Conservation (phyloP, 371 early-diverging fungal species). For the Rhizopus delemar region DNA sequence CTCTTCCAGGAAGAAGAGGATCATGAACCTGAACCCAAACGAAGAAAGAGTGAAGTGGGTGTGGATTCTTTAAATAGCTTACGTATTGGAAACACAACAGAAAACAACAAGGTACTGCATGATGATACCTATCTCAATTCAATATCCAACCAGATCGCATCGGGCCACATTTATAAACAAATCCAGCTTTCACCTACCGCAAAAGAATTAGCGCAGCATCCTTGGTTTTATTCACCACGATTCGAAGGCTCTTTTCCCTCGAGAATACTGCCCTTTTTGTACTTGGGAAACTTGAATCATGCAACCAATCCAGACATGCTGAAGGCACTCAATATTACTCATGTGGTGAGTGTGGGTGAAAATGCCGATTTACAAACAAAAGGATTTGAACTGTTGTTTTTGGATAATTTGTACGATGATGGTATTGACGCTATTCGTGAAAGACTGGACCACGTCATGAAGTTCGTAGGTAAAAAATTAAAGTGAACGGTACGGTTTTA, state of each 20-base stretch:
- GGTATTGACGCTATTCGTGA: slow-evolving; percentile 63
- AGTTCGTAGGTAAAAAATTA: slow-evolving; percentile 55
- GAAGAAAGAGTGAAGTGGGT: slow-evolving; percentile 12
- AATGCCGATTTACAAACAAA: slow-evolving; percentile 45
- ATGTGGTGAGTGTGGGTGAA: slow-evolving; percentile 67
- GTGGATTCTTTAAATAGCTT: slow-evolving; percentile 2
- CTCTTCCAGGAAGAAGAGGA: slow-evolving; percentile 20
- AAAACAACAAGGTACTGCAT: not conserved
- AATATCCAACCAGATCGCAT: too few relatives aligned
- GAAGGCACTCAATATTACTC: slow-evolving; percentile 56
- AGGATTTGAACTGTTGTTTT: slow-evolving; percentile 39
- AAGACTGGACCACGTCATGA: slow-evolving; percentile 50
- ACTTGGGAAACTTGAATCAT: slow-evolving; percentile 67
- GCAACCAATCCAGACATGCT: slow-evolving; percentile 66
- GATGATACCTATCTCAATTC: too few relatives aligned
- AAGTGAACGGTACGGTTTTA: too few relatives aligned
- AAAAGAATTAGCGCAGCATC: slow-evolving; percentile 27
- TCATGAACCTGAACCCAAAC: slow-evolving; percentile 16
- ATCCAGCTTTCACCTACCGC: slow-evolving; percentile 14
- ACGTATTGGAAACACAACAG: slow-evolving; percentile 6
- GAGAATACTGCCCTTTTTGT: slow-evolving; percentile 60
- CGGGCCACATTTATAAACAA: not conserved
- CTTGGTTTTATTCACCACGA: slow-evolving; percentile 63
- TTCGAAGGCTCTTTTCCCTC: slow-evolving; percentile 73
- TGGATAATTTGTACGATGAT: slow-evolving; percentile 68